These are phyloP conservation scores for Eucalyptus pauciflora DNA, from an alignment of 345 rosid species.

Conservation along the genomic window DNA sequence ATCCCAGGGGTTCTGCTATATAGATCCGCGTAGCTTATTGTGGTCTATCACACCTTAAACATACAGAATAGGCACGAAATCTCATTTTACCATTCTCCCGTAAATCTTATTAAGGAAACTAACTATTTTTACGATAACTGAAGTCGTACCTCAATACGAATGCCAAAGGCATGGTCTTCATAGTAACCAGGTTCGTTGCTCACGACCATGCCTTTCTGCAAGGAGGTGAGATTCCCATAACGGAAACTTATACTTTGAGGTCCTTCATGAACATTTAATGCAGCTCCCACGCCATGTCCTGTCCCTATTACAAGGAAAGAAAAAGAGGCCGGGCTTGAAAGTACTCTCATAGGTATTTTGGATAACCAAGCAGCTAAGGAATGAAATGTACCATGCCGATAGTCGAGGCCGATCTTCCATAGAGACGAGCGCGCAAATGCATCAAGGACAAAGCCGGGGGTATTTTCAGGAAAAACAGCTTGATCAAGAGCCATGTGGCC, in stretches of 20 bases:
- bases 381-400: conserved; percentile 65
- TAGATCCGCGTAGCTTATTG: neutral
- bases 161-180: conserved; percentile 96
- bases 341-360: neutral
- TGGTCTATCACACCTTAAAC: neutral
- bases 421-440: conserved; percentile 88
- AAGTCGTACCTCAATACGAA: conserved; percentile 75
- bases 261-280: conserved; percentile 94
- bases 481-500: conserved; percentile 97
- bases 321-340: neutral
- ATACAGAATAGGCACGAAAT: neutral
- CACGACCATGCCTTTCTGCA: conserved; percentile 86
- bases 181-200: conserved; percentile 99
- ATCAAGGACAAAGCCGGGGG: conserved; percentile 92
- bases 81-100: neutral
- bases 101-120: neutral
- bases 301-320: conserved; percentile 48
- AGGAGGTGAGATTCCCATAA: conserved; percentile 71
- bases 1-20: neutral
- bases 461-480: conserved; percentile 85
- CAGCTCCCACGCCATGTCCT: conserved; percentile 98
- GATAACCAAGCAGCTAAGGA: neutral
- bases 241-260: conserved; percentile 95
- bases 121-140: neutral
- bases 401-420: conserved; percentile 97